Evolutionary conservation across 257 asterid species (phyloP).

Genomic region (Fraxinus pennsylvanica): DNA sequence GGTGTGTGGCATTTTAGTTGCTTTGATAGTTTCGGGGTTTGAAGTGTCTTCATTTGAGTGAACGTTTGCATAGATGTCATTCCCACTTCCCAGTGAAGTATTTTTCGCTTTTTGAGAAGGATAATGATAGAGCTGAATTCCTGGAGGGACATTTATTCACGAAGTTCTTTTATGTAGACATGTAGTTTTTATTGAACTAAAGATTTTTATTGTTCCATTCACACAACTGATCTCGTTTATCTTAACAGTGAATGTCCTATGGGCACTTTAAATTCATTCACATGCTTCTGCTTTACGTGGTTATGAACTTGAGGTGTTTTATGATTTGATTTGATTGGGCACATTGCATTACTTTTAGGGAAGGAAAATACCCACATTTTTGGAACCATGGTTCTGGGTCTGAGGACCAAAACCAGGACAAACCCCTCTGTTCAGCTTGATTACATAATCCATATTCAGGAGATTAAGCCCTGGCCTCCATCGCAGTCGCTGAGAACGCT

Average conservation of each 20-base stretch:
- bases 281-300: background rate
- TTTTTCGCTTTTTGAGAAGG: background rate
- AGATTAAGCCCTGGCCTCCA: constrained; percentile 91
- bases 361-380: constrained; percentile 15
- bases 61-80: background rate
- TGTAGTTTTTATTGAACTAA: background rate
- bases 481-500: constrained; percentile 62
- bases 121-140: background rate
- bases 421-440: constrained; percentile 58
- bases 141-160: background rate
- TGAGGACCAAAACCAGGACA: constrained; percentile 53
- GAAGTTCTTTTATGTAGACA: background rate
- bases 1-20: constrained; percentile 15
- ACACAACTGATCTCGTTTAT: background rate
- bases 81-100: background rate
- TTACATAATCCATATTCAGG: constrained; percentile 57
- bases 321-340: constrained; percentile 20
- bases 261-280: background rate
- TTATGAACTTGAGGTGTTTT: constrained; percentile 9
- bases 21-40: constrained; percentile 20
- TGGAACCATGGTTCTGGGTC: constrained; percentile 66
- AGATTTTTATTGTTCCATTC: background rate
- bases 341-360: constrained; percentile 19
- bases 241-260: background rate
- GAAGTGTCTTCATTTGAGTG: background rate